Percentiles rank a stretch among this genome's conserved stretches.
Evolutionary conservation across 768 basidiomycete genomes (phyloP).

Genomic region (Naganishia friedmannii): DNA sequence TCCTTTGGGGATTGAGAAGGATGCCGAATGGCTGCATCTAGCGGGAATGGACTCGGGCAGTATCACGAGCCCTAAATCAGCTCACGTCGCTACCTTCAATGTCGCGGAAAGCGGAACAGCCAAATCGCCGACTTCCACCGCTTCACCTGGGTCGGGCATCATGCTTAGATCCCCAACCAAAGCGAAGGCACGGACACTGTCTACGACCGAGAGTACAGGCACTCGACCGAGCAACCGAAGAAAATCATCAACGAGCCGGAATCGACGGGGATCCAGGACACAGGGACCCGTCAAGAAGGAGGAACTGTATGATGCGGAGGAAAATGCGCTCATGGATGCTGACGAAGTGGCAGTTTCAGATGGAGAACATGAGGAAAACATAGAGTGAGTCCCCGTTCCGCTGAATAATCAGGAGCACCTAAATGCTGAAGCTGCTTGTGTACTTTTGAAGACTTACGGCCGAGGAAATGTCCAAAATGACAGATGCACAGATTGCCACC

Average conservation of each 20-base stretch:
- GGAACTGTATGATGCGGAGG: conserved; percentile 3
- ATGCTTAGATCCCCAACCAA: conserved; percentile 2
- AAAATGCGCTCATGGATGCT: conserved; percentile 8
- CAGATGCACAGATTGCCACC: conserved; percentile 20
- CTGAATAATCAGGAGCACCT: not conserved
- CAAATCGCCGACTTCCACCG: conserved; percentile 4
- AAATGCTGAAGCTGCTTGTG: not conserved
- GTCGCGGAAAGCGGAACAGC: not conserved
- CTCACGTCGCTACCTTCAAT: not conserved
- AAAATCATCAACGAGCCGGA: conserved; percentile 21
- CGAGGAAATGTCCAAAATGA: conserved; percentile 21
- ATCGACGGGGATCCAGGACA: conserved; percentile 12
- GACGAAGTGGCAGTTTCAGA: conserved; percentile 10
- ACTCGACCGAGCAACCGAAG: not conserved
- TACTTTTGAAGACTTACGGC: conserved; percentile 1
- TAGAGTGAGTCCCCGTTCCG: conserved; percentile 1
- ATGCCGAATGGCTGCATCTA: conserved; percentile 18
- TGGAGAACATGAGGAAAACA: conserved; percentile 19
- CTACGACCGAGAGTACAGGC: not conserved
- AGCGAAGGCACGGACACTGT: conserved; percentile 4
- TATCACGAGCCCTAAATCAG: not conserved
- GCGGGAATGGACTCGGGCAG: conserved; percentile 1
- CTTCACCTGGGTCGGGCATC: not conserved
- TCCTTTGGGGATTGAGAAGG: conserved; percentile 16
- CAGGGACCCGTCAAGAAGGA: conserved; percentile 8